phyloP scores from a whole-genome alignment of 1,284 basidiomycete genomes.

The Cyathus olla region DNA sequence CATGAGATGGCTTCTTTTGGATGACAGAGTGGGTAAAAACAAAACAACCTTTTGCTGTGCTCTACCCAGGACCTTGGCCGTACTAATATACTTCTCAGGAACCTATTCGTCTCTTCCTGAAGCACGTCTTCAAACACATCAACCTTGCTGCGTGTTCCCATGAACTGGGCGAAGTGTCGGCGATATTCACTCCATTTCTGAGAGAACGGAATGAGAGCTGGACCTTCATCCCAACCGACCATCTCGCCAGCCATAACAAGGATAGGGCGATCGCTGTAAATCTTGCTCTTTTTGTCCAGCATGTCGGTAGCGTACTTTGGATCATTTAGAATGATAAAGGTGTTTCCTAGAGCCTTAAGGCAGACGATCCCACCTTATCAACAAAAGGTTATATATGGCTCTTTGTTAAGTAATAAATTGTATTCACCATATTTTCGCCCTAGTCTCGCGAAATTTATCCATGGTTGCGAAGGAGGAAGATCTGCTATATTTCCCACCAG shows the following conservation, averaged over 20 bases:
- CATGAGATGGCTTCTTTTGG: constrained; percentile 41
- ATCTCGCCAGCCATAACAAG: constrained; percentile 53
- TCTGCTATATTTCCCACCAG: constrained; percentile 5
- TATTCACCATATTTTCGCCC: constrained; percentile 8
- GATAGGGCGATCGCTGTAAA: constrained; percentile 58
- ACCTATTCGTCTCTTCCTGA: constrained; percentile 35
- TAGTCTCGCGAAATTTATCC: constrained; percentile 5
- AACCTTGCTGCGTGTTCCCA: constrained; percentile 51
- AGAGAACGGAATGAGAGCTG: constrained; percentile 53
- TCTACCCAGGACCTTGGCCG: constrained; percentile 9
- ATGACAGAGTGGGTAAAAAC: constrained; percentile 26
- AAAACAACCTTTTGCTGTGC: not conserved
- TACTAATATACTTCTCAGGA: constrained; percentile 22
- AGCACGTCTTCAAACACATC: constrained; percentile 30
- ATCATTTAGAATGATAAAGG: constrained; percentile 56
- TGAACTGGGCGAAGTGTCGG: constrained; percentile 49
- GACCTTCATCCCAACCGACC: constrained; percentile 55
- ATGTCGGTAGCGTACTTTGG: constrained; percentile 49
- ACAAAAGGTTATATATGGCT: constrained; percentile 33
- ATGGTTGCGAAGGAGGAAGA: constrained; percentile 4
- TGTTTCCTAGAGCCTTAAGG: constrained; percentile 51
- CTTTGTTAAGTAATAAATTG: not conserved
- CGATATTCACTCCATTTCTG: constrained; percentile 53
- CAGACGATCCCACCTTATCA: constrained; percentile 39
- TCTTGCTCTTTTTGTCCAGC: constrained; percentile 57